These are phyloP conservation scores for Naematelia aurantialba DNA, from an alignment of 768 basidiomycete species.

Conservation along the genomic window DNA sequence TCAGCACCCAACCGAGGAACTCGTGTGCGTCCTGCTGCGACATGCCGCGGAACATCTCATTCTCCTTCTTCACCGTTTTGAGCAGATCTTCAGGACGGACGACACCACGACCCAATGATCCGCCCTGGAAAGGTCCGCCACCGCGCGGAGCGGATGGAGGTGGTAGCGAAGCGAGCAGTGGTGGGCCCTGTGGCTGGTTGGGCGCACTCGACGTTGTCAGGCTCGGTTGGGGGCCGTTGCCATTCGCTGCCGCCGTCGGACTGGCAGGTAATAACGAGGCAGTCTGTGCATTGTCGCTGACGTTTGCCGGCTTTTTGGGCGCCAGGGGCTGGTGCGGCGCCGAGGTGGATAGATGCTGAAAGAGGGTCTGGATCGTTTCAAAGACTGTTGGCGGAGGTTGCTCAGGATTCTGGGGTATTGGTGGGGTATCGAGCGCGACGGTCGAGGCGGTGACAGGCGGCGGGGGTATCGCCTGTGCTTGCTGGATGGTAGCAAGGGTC, in stretches of 20 bases:
- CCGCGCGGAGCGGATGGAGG: conserved; percentile 45
- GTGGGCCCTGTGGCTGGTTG: conserved; percentile 34
- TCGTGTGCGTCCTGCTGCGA: conserved; percentile 99
- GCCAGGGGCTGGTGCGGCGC: conserved; percentile 61
- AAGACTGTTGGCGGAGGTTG: conserved; percentile 63
- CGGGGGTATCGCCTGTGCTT: conserved; percentile 10
- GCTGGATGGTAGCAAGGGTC: conserved; percentile 13
- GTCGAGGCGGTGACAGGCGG: conserved; percentile 8
- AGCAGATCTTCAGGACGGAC: conserved; percentile 87
- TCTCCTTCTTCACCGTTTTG: conserved; percentile 86
- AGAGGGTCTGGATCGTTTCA: conserved; percentile 89
- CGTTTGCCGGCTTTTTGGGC: conserved; percentile 24
- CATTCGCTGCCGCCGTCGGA: conserved; percentile 8
- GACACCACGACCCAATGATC: conserved; percentile 58
- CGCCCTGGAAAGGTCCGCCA: conserved; percentile 47
- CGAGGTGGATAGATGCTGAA: conserved; percentile 61
- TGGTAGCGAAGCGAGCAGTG: conserved; percentile 41
- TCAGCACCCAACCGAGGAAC: conserved; percentile 89
- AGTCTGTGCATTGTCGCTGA: conserved; percentile 30
- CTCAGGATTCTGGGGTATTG: conserved; percentile 29
- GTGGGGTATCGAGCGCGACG: conserved; percentile 10
- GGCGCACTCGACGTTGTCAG: conserved; percentile 8
- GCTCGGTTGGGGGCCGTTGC: conserved; percentile 4
- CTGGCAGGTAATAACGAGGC: conserved; percentile 30
- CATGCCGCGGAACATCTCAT: conserved; percentile 81